phyloP scores from a whole-genome alignment of 2,329 filamentous ascomycete genomes.

The Chaetomium sp. region DNA sequence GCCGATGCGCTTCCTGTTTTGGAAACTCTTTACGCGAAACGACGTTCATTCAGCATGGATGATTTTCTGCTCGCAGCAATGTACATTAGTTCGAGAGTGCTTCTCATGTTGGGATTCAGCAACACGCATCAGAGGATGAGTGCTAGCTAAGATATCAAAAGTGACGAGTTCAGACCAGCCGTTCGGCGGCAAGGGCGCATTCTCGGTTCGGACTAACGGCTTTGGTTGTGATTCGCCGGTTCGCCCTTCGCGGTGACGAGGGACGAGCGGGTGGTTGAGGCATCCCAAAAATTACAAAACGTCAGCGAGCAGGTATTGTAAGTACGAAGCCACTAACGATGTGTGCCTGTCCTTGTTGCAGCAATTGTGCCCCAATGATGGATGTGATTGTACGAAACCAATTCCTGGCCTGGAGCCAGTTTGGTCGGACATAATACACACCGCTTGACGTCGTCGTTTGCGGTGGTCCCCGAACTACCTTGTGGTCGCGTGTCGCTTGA shows the following conservation, averaged over 20 bases:
- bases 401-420: too few species aligned
- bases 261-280: not conserved
- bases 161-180: not conserved
- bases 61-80: not conserved
- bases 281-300: not conserved
- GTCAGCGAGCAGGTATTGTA: not conserved
- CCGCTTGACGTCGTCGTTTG: too few species aligned
- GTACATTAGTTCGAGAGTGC: not conserved
- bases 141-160: not conserved
- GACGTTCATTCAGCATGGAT: too few species aligned
- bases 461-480: too few species aligned
- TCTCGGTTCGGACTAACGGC: conserved; percentile 18
- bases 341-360: too few species aligned
- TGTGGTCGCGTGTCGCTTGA: too few species aligned
- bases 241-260: conserved; percentile 11
- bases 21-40: not conserved
- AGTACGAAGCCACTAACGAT: too few species aligned
- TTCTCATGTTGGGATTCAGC: conserved; percentile 1
- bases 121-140: not conserved
- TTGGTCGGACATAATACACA: too few species aligned
- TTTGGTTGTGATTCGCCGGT: conserved; percentile 12
- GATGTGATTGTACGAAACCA: too few species aligned
- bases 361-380: too few species aligned
- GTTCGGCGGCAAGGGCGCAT: not conserved
- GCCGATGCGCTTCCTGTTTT: conserved; percentile 6